A percentile compares a stretch with the other conserved stretches of the same genome.
Conservation (phyloP, 2,329 filamentous ascomycete species). For the Diaporthe capsici region DNA sequence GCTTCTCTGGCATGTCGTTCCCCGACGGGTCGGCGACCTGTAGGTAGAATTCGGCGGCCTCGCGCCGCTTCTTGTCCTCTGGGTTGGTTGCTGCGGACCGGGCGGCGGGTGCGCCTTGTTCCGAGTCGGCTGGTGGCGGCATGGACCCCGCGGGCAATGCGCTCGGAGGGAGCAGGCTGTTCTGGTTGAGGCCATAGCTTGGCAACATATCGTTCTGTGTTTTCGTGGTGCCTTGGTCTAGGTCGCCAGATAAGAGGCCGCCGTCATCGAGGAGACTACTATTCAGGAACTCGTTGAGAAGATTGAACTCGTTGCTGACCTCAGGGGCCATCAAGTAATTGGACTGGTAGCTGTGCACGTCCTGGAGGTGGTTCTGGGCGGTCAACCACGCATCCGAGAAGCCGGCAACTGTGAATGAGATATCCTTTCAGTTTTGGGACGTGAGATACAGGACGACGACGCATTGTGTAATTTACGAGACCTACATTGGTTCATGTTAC, state of each 20-base stretch:
- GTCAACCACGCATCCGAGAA: conserved; percentile 87
- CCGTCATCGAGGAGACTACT: conserved; percentile 91
- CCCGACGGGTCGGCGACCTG: conserved; percentile 96
- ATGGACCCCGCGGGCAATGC: conserved; percentile 50
- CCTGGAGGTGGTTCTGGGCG: conserved; percentile 87
- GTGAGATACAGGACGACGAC: conserved; percentile 24
- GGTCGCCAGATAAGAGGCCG: conserved; percentile 74
- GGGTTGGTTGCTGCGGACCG: conserved; percentile 73
- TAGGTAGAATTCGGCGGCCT: conserved; percentile 90
- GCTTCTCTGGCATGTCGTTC: conserved; percentile 86
- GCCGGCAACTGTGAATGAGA: conserved; percentile 72
- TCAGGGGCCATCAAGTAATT: conserved; percentile 95
- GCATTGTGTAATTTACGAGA: conserved; percentile 50
- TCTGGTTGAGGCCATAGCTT: conserved; percentile 60
- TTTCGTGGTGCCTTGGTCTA: conserved; percentile 60
- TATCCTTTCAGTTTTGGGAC: conserved; percentile 28
- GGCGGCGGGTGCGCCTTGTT: conserved; percentile 69
- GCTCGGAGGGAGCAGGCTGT: conserved; percentile 44
- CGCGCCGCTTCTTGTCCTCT: conserved; percentile 66
- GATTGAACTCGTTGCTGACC: conserved; percentile 95
- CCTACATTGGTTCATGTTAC: conserved; percentile 83
- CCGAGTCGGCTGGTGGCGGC: conserved; percentile 59
- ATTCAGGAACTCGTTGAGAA: conserved; percentile 96
- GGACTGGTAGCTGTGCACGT: conserved; percentile 94
- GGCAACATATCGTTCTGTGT: conserved; percentile 63